Conservation (phyloP, 306 rosid species). For the Corylus heterophylla region DNA sequence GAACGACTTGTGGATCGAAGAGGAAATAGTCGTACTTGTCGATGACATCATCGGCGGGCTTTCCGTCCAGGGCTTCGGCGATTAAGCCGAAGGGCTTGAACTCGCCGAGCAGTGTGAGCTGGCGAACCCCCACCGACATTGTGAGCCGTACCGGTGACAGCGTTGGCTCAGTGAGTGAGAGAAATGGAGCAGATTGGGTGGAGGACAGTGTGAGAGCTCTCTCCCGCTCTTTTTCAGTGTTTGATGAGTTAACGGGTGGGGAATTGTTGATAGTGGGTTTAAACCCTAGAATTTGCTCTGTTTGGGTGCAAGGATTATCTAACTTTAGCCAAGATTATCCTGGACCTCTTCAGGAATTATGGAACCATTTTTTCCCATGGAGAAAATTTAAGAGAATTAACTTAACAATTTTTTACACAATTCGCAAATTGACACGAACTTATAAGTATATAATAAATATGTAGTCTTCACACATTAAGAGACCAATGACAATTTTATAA, state of each 20-base stretch:
- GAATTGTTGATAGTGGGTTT: not conserved
- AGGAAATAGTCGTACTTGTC: conserved; percentile 82
- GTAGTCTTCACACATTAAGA: too few species aligned
- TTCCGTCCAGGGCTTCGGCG: conserved; percentile 94
- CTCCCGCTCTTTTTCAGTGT: conserved; percentile 36
- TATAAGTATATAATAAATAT: too few species aligned
- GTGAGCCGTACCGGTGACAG: not conserved
- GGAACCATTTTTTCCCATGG: too few species aligned
- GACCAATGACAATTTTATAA: too few species aligned
- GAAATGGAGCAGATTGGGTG: not conserved
- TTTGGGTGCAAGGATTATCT: not conserved
- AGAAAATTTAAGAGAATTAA: too few species aligned
- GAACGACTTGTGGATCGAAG: conserved; percentile 70
- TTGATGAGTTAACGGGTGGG: not conserved
- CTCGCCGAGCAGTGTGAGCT: conserved; percentile 79
- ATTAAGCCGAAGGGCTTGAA: conserved; percentile 92
- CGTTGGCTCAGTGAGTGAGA: not conserved
- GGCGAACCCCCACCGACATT: conserved; percentile 70
- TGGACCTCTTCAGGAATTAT: not conserved
- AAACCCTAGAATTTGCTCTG: not conserved
- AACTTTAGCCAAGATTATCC: not conserved
- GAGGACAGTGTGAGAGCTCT: not conserved
- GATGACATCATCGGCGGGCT: conserved; percentile 52
- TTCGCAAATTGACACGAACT: too few species aligned
- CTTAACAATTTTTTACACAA: too few species aligned